Conservation (phyloP, 495 filamentous ascomycete genomes). For the Trichoderma asperelloides region DNA sequence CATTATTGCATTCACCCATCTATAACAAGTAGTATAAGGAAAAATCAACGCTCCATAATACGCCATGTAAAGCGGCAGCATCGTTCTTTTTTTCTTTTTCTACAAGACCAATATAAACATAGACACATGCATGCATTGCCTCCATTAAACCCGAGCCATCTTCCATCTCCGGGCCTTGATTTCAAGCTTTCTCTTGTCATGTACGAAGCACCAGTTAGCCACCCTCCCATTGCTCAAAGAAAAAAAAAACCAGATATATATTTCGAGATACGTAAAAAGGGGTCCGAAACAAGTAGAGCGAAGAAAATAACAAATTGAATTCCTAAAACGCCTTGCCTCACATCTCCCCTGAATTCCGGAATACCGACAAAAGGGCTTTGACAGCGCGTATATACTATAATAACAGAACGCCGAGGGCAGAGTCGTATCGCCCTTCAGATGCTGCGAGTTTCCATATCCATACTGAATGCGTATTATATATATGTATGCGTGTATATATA, state of each 20-base stretch:
- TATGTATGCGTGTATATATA: not conserved
- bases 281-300: not conserved
- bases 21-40: not conserved
- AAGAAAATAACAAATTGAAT: not conserved
- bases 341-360: not conserved
- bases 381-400: slow-evolving; percentile 4
- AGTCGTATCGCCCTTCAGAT: slow-evolving; percentile 6
- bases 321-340: not conserved
- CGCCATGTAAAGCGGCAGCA: not conserved
- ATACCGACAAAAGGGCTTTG: not conserved
- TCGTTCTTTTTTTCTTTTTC: no score
- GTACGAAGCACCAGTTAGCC: no score
- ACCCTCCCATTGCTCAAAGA: not conserved
- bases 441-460: slow-evolving; percentile 6
- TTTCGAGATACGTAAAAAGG: not conserved
- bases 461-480: not conserved
- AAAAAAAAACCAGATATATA: not conserved
- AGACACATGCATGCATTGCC: not conserved
- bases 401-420: slow-evolving; percentile 7
- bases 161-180: not conserved
- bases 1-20: not conserved
- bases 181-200: no score
- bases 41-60: not conserved
- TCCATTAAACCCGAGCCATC: not conserved
- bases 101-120: not conserved